Percentiles rank a stretch among this genome's conserved stretches.
Conservation (phyloP, 2,329 filamentous ascomycete species). For the Trichophyton equinum region DNA sequence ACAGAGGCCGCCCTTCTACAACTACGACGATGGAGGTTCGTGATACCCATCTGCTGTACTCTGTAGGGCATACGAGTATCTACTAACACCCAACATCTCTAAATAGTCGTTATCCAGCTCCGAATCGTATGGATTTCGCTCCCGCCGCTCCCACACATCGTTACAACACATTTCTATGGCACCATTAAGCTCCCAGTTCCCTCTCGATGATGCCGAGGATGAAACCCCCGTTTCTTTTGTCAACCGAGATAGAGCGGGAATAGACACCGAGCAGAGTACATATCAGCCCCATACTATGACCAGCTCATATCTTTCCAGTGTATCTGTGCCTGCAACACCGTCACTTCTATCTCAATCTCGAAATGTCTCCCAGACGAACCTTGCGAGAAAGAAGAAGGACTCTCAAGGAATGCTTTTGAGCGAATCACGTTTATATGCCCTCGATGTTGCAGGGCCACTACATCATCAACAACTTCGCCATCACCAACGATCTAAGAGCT, state of each 20-base stretch:
- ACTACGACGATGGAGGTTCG: neutral
- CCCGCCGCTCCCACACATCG: conserved; percentile 46
- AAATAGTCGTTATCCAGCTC: conserved; percentile 15
- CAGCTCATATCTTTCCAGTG: conserved; percentile 31
- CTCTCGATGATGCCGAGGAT: conserved; percentile 34
- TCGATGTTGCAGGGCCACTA: conserved; percentile 19
- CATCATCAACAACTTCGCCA: conserved; percentile 10
- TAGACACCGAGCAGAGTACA: conserved; percentile 21
- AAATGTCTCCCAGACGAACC: conserved; percentile 26
- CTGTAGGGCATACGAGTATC: neutral
- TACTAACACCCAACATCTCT: neutral
- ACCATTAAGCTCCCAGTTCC: conserved; percentile 44
- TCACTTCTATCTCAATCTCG: conserved; percentile 33
- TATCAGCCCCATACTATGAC: conserved; percentile 17
- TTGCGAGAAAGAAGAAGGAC: conserved; percentile 22
- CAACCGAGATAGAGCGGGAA: conserved; percentile 10
- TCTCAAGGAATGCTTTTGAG: conserved; percentile 24
- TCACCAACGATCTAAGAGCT: conserved; percentile 9
- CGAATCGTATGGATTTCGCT: conserved; percentile 23
- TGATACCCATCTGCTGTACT: neutral
- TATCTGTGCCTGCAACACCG: conserved; percentile 32
- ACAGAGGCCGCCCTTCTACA: neutral
- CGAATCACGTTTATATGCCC: conserved; percentile 25
- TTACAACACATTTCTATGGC: conserved; percentile 49
- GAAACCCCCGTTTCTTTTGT: conserved; percentile 23